A percentile compares a stretch with the other conserved stretches of the same genome.
Evolutionary conservation across 2,329 filamentous ascomycete species (phyloP).

Genomic region (Penicillium sp.): DNA sequence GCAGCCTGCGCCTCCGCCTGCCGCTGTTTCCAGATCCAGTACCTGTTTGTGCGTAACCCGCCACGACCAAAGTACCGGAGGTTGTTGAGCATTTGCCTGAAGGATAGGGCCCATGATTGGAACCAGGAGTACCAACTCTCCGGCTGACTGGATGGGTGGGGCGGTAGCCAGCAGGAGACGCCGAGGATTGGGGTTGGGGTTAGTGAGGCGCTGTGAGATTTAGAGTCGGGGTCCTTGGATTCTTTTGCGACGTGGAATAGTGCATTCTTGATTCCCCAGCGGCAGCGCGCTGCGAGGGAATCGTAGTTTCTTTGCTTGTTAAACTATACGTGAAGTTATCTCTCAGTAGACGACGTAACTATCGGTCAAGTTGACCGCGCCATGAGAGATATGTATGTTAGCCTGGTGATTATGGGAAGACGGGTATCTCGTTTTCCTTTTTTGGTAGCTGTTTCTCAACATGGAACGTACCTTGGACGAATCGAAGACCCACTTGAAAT

Average conservation of each 20-base stretch:
- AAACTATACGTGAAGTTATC: conserved; percentile 41
- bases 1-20: conserved; percentile 55
- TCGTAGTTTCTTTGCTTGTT: conserved; percentile 51
- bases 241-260: conserved; percentile 65
- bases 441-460: conserved; percentile 11
- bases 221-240: conserved; percentile 17
- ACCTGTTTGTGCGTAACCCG: conserved; percentile 57
- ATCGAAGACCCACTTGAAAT: conserved; percentile 60
- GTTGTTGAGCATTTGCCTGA: conserved; percentile 58
- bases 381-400: conserved; percentile 16
- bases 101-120: conserved; percentile 55
- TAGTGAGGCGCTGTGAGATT: conserved; percentile 7
- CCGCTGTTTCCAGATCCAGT: conserved; percentile 66
- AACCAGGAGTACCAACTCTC: conserved; percentile 57
- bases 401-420: not conserved
- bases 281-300: conserved; percentile 57
- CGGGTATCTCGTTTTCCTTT: not conserved
- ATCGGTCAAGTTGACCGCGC: conserved; percentile 15
- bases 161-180: conserved; percentile 66
- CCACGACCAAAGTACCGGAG: conserved; percentile 55
- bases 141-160: conserved; percentile 42
- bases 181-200: conserved; percentile 49
- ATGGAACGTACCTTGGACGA: conserved; percentile 44
- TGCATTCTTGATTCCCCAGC: conserved; percentile 64
- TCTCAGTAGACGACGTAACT: conserved; percentile 8